Percentiles rank a stretch among this genome's conserved stretches.
phyloP scores from a whole-genome alignment of 208 protist genomes.

The Acanthamoeba culbertsoni region DNA sequence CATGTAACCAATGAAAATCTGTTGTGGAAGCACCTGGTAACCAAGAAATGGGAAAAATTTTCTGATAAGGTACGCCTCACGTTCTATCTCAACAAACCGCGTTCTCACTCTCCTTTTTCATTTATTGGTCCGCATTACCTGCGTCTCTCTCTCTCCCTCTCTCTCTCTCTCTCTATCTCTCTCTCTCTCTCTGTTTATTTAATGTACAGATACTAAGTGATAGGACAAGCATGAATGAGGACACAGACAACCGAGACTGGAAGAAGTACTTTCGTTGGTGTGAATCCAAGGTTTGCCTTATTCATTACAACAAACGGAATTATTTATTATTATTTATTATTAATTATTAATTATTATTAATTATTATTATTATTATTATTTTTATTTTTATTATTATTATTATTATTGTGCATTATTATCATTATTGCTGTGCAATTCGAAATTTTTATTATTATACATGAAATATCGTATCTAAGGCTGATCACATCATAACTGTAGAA shows the following conservation, averaged over 20 bases:
- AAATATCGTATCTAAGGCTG: no score
- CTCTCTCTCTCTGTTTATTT: neutral
- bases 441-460: no score
- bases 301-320: no score
- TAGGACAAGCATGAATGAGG: neutral
- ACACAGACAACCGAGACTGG: neutral
- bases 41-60: slow-evolving; percentile 53
- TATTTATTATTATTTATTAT: neutral
- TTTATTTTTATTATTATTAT: neutral
- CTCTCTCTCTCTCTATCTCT: neutral
- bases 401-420: neutral
- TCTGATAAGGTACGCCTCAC: neutral
- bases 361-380: neutral
- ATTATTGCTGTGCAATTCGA: neutral
- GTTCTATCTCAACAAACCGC: no score
- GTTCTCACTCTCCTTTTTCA: no score
- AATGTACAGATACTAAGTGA: neutral
- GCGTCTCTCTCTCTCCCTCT: neutral
- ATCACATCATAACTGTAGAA: neutral
- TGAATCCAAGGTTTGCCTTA: neutral
- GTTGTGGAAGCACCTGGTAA: slow-evolving; percentile 36
- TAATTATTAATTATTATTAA: neutral
- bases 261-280: slow-evolving; percentile 57
- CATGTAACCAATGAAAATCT: neutral
- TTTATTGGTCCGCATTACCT: neutral